phyloP scores from a whole-genome alignment of 108 stramenopile genomes.

The Fragilariopsis cylindrus region DNA sequence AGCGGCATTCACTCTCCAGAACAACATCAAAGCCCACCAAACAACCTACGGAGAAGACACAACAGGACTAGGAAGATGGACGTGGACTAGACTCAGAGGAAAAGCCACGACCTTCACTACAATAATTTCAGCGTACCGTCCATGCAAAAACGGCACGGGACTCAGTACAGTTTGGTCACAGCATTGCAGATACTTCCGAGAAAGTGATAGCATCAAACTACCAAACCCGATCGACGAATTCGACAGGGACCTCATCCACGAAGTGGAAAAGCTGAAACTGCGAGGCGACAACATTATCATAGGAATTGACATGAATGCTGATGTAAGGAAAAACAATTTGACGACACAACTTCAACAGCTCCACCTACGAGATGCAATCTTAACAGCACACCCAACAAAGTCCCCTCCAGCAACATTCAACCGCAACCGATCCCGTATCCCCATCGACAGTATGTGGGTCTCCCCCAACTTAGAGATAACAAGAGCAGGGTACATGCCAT shows the following conservation, averaged over 20 bases:
- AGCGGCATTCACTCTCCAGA: no score
- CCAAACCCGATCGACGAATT: background rate
- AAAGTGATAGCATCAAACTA: no score
- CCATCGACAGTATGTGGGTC: constrained; percentile 9
- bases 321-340: background rate
- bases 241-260: background rate
- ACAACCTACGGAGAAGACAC: background rate
- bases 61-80: constrained; percentile 8
- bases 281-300: constrained; percentile 1
- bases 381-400: background rate
- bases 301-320: constrained; percentile 6
- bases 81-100: background rate
- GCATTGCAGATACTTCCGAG: background rate
- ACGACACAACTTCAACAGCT: background rate
- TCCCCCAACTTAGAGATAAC: background rate
- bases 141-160: background rate
- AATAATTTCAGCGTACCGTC: constrained; percentile 9
- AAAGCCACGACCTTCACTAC: background rate
- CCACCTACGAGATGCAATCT: background rate
- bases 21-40: no score
- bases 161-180: background rate
- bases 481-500: no score
- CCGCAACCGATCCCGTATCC: background rate
- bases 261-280: background rate
- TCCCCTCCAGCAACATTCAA: constrained; percentile 1